Evolutionary conservation across 345 rosid species (phyloP).

Genomic region (Eucalyptus lansdowneana): DNA sequence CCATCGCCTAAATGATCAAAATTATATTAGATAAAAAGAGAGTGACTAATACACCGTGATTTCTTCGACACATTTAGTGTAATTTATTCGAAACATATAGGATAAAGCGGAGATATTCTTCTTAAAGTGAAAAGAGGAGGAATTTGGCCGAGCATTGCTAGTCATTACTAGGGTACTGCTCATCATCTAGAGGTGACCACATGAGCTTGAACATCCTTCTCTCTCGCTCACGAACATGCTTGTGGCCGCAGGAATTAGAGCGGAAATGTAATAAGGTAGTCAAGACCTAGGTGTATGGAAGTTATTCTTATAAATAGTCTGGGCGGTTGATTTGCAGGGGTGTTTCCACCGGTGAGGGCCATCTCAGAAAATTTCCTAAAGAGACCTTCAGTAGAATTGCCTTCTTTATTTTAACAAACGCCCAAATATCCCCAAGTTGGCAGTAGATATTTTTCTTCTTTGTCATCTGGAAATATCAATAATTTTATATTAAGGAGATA

Average conservation of each 20-base stretch:
- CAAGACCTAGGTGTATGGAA: neutral
- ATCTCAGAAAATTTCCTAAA: too few species aligned
- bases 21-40: neutral
- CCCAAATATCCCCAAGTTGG: too few species aligned
- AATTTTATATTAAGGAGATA: too few species aligned
- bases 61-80: neutral
- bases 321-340: too few species aligned
- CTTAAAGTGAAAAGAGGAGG: neutral
- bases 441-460: too few species aligned
- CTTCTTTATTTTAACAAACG: too few species aligned
- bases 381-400: rapidly evolving
- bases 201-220: neutral
- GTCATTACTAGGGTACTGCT: neutral
- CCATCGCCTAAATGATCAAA: neutral
- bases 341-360: too few species aligned
- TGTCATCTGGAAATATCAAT: too few species aligned
- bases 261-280: neutral
- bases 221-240: neutral
- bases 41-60: neutral
- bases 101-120: neutral
- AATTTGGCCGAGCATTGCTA: neutral
- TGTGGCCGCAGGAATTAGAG: neutral
- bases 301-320: too few species aligned
- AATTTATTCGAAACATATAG: neutral
- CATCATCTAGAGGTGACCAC: neutral